Percentiles rank a stretch among this genome's conserved stretches.
phyloP scores from a whole-genome alignment of 2,329 filamentous ascomycete species.

The Phaeosphaeriaceae sp. region DNA sequence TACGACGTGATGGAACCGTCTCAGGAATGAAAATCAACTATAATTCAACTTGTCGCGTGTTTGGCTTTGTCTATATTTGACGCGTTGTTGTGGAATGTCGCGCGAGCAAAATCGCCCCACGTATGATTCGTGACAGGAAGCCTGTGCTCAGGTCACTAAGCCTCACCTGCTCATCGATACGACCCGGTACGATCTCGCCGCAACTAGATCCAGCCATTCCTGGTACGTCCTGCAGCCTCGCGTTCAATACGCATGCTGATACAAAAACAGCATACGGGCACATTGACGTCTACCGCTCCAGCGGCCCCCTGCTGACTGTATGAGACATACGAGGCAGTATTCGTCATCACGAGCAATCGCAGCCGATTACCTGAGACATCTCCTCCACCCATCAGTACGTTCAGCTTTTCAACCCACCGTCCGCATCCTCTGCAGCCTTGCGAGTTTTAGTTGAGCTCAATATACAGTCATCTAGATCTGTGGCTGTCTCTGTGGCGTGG shows the following conservation, averaged over 20 bases:
- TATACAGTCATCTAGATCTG: not conserved
- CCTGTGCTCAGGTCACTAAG: not conserved
- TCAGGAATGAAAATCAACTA: conserved; percentile 24
- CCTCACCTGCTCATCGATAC: not conserved
- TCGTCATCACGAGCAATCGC: conserved; percentile 1
- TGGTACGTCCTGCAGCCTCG: not conserved
- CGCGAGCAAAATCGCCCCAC: conserved; percentile 10
- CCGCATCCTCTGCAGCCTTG: not conserved
- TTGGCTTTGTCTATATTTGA: conserved; percentile 4
- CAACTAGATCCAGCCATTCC: not conserved
- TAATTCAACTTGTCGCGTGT: conserved; percentile 20
- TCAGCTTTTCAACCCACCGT: not conserved
- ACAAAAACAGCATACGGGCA: not conserved
- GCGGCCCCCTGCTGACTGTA: not conserved
- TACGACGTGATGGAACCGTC: conserved; percentile 27
- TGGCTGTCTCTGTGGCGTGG: conserved; percentile 2
- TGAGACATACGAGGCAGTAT: not conserved
- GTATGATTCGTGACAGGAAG: conserved; percentile 6
- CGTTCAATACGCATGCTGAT: not conserved
- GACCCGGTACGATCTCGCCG: not conserved
- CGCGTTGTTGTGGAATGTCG: conserved; percentile 20
- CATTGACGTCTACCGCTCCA: not conserved
- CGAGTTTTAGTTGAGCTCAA: not conserved
- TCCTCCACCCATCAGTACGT: not conserved
- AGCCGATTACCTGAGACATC: not conserved